Evolutionary conservation across 2,329 filamentous ascomycete genomes (phyloP).

Genomic region (Cyphellophora europaea): DNA sequence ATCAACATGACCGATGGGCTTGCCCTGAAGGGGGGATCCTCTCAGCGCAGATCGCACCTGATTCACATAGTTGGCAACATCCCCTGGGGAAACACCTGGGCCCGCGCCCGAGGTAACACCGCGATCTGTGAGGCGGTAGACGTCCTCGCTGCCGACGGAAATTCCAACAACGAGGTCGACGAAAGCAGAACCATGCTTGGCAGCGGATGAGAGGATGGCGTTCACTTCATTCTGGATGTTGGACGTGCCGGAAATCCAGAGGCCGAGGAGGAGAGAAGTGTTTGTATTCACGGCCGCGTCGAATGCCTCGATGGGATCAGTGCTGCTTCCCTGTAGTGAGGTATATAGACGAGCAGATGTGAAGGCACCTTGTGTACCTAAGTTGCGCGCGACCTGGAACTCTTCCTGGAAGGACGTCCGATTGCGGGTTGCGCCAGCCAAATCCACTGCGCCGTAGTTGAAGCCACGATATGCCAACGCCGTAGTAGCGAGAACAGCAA

Average conservation of each 20-base stretch:
- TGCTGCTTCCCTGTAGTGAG: constrained; percentile 55
- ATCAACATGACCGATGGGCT: constrained; percentile 72
- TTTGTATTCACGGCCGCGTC: constrained; percentile 74
- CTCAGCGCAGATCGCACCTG: constrained; percentile 56
- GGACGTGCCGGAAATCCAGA: constrained; percentile 66
- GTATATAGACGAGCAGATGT: constrained; percentile 49
- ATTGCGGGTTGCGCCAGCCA: constrained; percentile 30
- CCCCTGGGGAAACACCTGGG: constrained; percentile 52
- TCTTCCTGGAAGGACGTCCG: constrained; percentile 35
- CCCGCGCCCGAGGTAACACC: constrained; percentile 56
- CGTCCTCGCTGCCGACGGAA: constrained; percentile 77
- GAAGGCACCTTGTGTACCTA: constrained; percentile 29
- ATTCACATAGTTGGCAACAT: constrained; percentile 60
- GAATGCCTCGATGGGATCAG: constrained; percentile 61
- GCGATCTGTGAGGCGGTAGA: constrained; percentile 68
- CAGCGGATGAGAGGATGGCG: constrained; percentile 61
- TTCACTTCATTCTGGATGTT: constrained; percentile 62
- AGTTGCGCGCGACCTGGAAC: constrained; percentile 36
- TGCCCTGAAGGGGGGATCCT: constrained; percentile 41
- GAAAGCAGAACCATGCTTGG: constrained; percentile 58
- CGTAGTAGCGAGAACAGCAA: too few relatives aligned
- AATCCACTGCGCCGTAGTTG: constrained; percentile 36
- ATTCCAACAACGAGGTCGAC: constrained; percentile 65
- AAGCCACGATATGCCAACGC: too few relatives aligned
- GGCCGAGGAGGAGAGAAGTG: constrained; percentile 68